phyloP scores from a whole-genome alignment of 129 eudicot genomes.

The Chrysanthemum lavandulifolium region DNA sequence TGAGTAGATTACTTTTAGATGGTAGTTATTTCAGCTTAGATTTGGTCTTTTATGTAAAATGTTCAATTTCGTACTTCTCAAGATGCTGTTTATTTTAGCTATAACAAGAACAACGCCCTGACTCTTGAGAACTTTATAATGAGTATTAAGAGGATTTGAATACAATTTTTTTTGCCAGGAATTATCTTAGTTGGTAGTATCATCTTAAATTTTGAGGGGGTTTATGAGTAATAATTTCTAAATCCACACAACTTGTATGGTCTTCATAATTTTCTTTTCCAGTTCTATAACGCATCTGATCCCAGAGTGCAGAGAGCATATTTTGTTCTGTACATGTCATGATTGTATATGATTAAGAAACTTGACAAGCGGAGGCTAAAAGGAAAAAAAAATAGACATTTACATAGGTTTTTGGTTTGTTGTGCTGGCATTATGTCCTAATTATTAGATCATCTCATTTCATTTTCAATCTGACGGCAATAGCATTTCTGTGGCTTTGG shows the following conservation, averaged over 20 bases:
- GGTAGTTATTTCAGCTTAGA: slow-evolving; percentile 5
- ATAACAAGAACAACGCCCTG: too few species aligned
- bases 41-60: slow-evolving; percentile 7
- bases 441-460: neutral
- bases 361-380: slow-evolving; percentile 16
- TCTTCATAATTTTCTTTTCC: too few species aligned
- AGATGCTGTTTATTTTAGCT: neutral
- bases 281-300: neutral
- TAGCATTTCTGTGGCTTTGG: neutral
- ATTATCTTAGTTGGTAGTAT: too few species aligned
- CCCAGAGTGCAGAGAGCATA: neutral
- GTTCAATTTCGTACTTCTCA: neutral
- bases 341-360: neutral
- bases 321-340: neutral
- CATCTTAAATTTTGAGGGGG: too few species aligned
- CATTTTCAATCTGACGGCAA: neutral
- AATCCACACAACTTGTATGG: too few species aligned
- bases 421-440: neutral
- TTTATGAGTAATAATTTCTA: too few species aligned
- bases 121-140: too few species aligned
- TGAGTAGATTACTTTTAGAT: slow-evolving; percentile 4
- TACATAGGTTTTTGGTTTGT: slow-evolving; percentile 9
- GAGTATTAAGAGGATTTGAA: too few species aligned
- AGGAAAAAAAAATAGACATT: slow-evolving; percentile 1
- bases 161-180: too few species aligned